Evolutionary conservation across 2,329 filamentous ascomycete species (phyloP).

Genomic region (Rhytidhysteron rufulum): DNA sequence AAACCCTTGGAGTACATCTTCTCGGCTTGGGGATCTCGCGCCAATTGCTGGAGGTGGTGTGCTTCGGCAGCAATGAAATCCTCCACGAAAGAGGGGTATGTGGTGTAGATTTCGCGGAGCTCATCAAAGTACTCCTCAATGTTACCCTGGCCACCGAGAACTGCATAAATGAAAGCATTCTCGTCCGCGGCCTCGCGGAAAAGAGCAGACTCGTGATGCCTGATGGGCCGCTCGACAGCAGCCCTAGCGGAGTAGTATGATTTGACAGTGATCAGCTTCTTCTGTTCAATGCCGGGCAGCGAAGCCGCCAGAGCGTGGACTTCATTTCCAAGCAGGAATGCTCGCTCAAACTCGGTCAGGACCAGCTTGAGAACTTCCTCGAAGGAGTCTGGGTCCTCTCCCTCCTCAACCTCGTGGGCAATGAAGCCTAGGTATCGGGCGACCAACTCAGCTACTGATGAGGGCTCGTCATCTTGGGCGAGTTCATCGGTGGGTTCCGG

Average conservation of each 20-base stretch:
- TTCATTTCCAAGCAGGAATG: slow-evolving; percentile 91
- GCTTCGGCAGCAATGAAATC: slow-evolving; percentile 79
- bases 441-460: slow-evolving; percentile 86
- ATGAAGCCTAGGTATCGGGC: slow-evolving; percentile 91
- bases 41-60: slow-evolving; percentile 79
- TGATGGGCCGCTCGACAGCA: slow-evolving; percentile 79
- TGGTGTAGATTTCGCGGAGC: slow-evolving; percentile 83
- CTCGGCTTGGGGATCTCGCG: slow-evolving; percentile 78
- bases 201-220: slow-evolving; percentile 88
- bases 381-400: slow-evolving; percentile 88
- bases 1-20: slow-evolving; percentile 98
- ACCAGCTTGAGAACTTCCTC: slow-evolving; percentile 89
- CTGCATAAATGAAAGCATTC: slow-evolving; percentile 81
- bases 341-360: slow-evolving; percentile 93
- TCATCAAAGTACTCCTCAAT: slow-evolving; percentile 99
- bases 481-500: slow-evolving; percentile 94
- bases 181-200: slow-evolving; percentile 83
- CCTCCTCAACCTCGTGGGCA: slow-evolving; percentile 83
- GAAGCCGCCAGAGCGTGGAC: slow-evolving; percentile 84
- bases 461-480: slow-evolving; percentile 98
- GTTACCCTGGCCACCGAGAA: slow-evolving; percentile 96
- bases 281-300: slow-evolving; percentile 84
- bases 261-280: slow-evolving; percentile 85
- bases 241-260: slow-evolving; percentile 89
- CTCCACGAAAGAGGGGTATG: slow-evolving; percentile 86